Conservation (phyloP, 192 early-diverging fungal species). For the Diversispora eburnea region DNA sequence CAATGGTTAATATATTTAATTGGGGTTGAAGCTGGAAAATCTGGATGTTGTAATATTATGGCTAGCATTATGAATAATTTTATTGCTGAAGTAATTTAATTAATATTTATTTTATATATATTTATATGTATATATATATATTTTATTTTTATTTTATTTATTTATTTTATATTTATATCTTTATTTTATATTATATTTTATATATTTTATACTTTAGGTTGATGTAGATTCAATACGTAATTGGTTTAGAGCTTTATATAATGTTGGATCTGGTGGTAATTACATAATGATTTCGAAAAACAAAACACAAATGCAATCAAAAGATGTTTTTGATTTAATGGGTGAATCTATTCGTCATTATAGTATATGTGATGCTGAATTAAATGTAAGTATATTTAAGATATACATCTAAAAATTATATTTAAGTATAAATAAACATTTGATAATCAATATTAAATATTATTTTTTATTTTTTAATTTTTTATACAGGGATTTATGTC, state of each 20-base stretch:
- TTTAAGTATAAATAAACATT: background rate
- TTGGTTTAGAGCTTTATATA: constrained; percentile 17
- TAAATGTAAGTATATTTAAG: constrained; percentile 4
- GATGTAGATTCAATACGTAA: constrained; percentile 6
- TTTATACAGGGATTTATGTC: constrained; percentile 12
- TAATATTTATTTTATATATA: no score
- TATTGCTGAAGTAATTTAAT: background rate
- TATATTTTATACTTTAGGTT: background rate
- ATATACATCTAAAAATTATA: background rate
- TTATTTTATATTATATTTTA: background rate
- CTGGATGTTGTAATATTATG: constrained; percentile 14
- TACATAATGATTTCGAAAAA: background rate
- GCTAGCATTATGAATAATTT: background rate
- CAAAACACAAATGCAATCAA: background rate
- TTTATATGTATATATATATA: no score
- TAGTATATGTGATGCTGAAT: background rate
- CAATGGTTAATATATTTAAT: constrained; percentile 22
- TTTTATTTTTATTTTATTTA: background rate
- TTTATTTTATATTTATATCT: background rate
- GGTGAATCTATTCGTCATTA: background rate
- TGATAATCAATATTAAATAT: background rate
- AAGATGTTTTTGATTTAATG: background rate
- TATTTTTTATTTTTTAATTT: no score
- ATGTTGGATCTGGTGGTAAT: background rate
- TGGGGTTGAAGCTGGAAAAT: constrained; percentile 19